Evolutionary conservation across 2,329 filamentous ascomycete species (phyloP).

Genomic region (Coniochaeta hoffmannii): DNA sequence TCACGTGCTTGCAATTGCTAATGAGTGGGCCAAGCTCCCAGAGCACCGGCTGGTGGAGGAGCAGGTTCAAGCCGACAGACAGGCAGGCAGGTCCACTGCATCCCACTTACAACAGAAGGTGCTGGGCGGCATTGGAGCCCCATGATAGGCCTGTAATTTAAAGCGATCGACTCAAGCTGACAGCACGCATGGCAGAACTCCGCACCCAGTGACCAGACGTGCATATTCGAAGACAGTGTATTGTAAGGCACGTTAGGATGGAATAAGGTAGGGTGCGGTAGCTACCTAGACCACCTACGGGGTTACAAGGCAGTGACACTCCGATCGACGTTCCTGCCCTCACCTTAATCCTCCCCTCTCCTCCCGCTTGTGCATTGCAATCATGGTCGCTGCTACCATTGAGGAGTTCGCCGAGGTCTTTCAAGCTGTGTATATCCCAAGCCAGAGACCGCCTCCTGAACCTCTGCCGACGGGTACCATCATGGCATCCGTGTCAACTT

Average conservation of each 20-base stretch:
- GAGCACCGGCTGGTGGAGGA: not conserved
- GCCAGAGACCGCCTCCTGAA: slow-evolving; percentile 24
- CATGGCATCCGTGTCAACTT: slow-evolving; percentile 37
- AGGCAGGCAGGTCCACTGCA: not conserved
- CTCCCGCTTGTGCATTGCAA: not conserved
- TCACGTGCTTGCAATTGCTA: not conserved
- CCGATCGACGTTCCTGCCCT: no score
- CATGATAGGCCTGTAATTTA: not conserved
- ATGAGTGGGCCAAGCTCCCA: not conserved
- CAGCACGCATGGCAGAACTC: not conserved
- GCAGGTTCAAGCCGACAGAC: no score
- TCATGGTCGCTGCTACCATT: not conserved
- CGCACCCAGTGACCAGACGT: not conserved
- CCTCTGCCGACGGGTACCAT: slow-evolving; percentile 13
- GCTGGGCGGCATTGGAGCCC: not conserved
- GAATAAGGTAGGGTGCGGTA: no score
- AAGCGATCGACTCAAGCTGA: slow-evolving; percentile 13
- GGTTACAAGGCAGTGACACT: no score
- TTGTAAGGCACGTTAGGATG: no score
- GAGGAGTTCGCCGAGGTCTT: slow-evolving; percentile 27
- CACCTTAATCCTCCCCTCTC: not conserved
- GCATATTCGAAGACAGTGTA: not conserved
- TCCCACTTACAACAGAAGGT: not conserved
- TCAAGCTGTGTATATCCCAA: slow-evolving; percentile 23
- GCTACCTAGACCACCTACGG: no score